These are phyloP conservation scores for Suillus hirtellus DNA, from an alignment of 768 basidiomycete species.

Conservation along the genomic window DNA sequence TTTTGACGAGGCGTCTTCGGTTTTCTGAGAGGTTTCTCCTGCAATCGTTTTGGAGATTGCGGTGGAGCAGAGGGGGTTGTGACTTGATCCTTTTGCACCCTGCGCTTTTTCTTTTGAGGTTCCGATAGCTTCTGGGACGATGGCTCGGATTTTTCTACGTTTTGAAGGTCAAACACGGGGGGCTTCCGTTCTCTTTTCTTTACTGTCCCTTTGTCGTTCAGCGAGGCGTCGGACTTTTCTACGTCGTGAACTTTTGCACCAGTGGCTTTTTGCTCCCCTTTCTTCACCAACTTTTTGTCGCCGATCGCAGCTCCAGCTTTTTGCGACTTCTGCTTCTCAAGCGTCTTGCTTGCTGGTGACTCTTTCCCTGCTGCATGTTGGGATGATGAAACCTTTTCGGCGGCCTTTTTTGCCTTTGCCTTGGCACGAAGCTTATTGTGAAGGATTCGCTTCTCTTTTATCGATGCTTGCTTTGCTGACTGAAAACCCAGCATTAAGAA, in stretches of 20 bases:
- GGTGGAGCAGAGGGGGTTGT: not conserved
- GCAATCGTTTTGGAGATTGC: not conserved
- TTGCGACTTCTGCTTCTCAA: not conserved
- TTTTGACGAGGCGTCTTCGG: constrained; percentile 1
- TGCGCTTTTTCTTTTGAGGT: constrained; percentile 2
- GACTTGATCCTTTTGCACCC: not conserved
- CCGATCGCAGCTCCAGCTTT: not conserved
- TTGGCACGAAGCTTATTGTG: constrained; percentile 47
- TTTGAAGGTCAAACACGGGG: not conserved
- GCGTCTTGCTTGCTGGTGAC: not conserved
- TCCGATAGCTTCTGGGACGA: not conserved
- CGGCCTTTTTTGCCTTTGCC: constrained; percentile 38
- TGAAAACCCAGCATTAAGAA: constrained; percentile 21
- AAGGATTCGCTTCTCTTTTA: constrained; percentile 50
- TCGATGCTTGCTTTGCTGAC: constrained; percentile 46
- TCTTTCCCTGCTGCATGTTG: constrained; percentile 1
- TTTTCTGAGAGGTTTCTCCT: not conserved
- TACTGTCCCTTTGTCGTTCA: not conserved
- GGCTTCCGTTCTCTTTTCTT: not conserved
- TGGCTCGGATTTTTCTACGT: not conserved
- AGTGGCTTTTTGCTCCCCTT: not conserved
- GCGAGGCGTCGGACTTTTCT: not conserved
- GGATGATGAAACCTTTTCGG: constrained; percentile 5
- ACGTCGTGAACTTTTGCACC: not conserved
- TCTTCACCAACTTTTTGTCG: not conserved